Conservation (phyloP, 148 eudicot genomes). For the Heliamphora exappendiculata region DNA sequence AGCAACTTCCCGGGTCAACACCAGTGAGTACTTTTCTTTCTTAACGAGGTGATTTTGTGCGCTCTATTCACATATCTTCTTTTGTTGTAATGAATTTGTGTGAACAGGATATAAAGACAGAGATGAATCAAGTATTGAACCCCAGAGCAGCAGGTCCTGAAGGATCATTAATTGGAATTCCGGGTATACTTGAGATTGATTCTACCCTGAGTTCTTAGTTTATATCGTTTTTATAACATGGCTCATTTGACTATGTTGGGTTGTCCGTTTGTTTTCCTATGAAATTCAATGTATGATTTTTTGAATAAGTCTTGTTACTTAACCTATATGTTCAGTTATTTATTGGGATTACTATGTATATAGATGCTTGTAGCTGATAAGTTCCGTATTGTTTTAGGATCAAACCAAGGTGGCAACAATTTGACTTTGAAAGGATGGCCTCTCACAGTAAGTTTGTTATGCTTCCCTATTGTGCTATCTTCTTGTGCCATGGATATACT, state of each 20-base stretch:
- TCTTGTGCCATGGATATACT: background rate
- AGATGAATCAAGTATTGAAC: constrained; percentile 42
- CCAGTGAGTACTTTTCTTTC: constrained; percentile 26
- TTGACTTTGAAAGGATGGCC: constrained; percentile 78
- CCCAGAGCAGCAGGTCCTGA: constrained; percentile 48
- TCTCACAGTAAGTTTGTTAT: constrained; percentile 46
- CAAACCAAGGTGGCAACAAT: constrained; percentile 55
- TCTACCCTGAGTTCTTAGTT: background rate
- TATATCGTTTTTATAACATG: background rate
- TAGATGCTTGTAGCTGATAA: constrained; percentile 17
- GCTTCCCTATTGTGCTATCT: background rate
- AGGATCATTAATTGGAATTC: constrained; percentile 50
- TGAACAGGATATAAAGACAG: constrained; percentile 52
- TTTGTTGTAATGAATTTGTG: constrained; percentile 4
- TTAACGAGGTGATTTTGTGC: background rate
- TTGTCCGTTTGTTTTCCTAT: background rate
- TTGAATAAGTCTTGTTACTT: background rate
- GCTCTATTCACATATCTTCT: background rate
- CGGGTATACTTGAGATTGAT: constrained; percentile 29
- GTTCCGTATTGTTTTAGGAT: constrained; percentile 31
- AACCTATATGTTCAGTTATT: background rate
- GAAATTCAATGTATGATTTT: background rate
- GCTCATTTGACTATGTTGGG: background rate
- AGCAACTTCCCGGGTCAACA: constrained; percentile 59
- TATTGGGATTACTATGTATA: background rate